Percentiles rank a stretch among this genome's conserved stretches.
Conservation (phyloP, 1,284 basidiomycete species). For the Fereydounia khargensis region DNA sequence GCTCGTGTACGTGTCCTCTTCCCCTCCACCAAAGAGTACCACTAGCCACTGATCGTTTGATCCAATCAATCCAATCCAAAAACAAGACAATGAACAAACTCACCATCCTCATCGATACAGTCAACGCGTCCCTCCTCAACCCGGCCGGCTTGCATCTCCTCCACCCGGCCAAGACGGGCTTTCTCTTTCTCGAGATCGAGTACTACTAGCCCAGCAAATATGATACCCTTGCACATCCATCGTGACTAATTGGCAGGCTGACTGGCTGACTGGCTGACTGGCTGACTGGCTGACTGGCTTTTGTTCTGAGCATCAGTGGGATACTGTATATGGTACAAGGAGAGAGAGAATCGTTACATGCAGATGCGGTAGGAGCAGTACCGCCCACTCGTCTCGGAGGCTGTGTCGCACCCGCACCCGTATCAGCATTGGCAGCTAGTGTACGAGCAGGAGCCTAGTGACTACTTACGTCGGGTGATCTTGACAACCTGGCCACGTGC, state of each 20-base stretch:
- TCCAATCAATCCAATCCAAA: not conserved
- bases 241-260: too few relatives aligned
- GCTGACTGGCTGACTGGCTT: too few relatives aligned
- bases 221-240: slow-evolving; percentile 4
- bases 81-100: slow-evolving; percentile 74
- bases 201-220: slow-evolving; percentile 38
- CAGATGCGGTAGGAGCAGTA: slow-evolving; percentile 88
- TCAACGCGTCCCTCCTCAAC: slow-evolving; percentile 72
- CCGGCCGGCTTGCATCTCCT: slow-evolving; percentile 76
- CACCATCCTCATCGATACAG: slow-evolving; percentile 64
- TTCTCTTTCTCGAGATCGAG: slow-evolving; percentile 66
- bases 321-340: too few relatives aligned
- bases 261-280: too few relatives aligned
- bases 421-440: not conserved
- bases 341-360: slow-evolving; percentile 18
- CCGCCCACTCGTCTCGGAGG: slow-evolving; percentile 92
- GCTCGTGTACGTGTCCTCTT: slow-evolving; percentile 64
- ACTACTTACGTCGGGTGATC: slow-evolving; percentile 70
- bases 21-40: not conserved
- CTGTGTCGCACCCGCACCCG: slow-evolving; percentile 46
- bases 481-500: slow-evolving; percentile 95
- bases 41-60: not conserved
- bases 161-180: slow-evolving; percentile 75
- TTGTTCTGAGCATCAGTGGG: too few relatives aligned
- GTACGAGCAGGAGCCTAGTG: not conserved